Base-by-base conservation (phyloP, 164 flowering plant species). In the Magnolia changhungtana region DNA sequence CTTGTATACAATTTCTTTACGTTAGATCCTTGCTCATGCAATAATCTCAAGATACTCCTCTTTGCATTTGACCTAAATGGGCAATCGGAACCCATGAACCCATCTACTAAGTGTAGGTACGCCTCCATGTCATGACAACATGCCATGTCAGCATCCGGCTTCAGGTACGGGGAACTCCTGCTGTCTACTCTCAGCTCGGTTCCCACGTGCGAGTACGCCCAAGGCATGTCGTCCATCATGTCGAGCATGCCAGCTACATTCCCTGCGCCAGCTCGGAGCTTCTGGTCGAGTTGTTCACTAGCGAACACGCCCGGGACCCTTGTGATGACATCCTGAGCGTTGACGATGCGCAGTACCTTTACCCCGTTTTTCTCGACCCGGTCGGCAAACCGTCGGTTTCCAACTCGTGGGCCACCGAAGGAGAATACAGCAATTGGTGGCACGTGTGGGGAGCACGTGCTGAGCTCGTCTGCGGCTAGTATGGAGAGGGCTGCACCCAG, bases 121-220 rank as follows among this genome's bases (percentile, higher is more conserved):
- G 99, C 98, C 80, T 95, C 98, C 81, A 95, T 63, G 81, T 95
- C 98, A 83, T 95, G 98, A 73, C 98, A 93, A 16, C 97, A 93
- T 2, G 98, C 91, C 7, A 92, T 90, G 72, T 95, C 99, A 0
- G 99, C 98, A 50, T 95, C 75, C 2, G 97, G 97, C 67, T 88
- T 92, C 73, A 95, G 72, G 67, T 80, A 94, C 2, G 99, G 99
- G 1, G 99, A 95, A 86, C 79, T 87, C 72, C 84, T 92, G 8
- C 94, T 89, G 55, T 95, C 95, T 1, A 95, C 88, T 1, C 88
- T 73, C 0, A 95, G 86, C 78, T 95, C 99, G 1, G 86, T 82
- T 10, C 99, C 99, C 0, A 92, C 98, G 70, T 95, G 98, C 0
- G 93, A 76, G 74, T 95, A 95, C 0, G 91, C 89, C 90, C 89